A percentile compares a stretch with the other conserved stretches of the same genome.
These are phyloP conservation scores for Sungouiella thailandica DNA, from an alignment of 805 yeast genomes.

Conservation along the genomic window DNA sequence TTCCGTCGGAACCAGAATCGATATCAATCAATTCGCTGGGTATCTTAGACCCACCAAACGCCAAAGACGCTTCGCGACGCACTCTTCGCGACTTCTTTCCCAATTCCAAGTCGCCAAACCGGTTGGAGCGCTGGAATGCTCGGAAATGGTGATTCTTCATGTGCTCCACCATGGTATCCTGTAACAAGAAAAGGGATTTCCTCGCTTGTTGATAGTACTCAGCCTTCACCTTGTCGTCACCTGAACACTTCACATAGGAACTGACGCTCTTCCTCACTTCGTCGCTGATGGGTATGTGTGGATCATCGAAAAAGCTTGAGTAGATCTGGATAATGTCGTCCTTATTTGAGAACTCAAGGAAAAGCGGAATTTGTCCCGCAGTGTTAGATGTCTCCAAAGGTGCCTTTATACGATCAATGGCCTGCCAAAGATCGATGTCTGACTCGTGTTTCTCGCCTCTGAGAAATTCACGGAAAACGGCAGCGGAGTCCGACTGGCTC, in stretches of 20 bases:
- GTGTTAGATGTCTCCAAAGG: constrained; percentile 55
- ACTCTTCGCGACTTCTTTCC: neutral
- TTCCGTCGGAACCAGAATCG: constrained; percentile 11
- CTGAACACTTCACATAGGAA: constrained; percentile 6
- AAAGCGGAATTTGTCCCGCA: constrained; percentile 28
- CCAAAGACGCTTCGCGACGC: constrained; percentile 1
- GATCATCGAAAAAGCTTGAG: constrained; percentile 33
- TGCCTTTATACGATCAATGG: constrained; percentile 62
- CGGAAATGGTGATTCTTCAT: constrained; percentile 51
- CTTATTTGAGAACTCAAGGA: constrained; percentile 40
- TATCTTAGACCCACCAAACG: neutral
- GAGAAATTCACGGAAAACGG: constrained; percentile 12
- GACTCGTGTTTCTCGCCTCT: constrained; percentile 8
- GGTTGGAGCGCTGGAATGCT: constrained; percentile 55
- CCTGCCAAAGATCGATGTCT: constrained; percentile 56
- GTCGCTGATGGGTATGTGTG: constrained; percentile 2
- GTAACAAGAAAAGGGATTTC: constrained; percentile 54
- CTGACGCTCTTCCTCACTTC: constrained; percentile 3
- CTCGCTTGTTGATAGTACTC: constrained; percentile 50
- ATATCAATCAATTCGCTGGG: neutral
- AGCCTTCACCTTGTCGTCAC: constrained; percentile 3
- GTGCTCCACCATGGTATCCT: constrained; percentile 44
- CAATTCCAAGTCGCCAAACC: constrained; percentile 11
- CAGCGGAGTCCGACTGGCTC: constrained; percentile 6
- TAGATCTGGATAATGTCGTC: constrained; percentile 53